Base-by-base conservation (phyloP, 2,329 filamentous ascomycete genomes). In the Chaetothyriales sp. region DNA sequence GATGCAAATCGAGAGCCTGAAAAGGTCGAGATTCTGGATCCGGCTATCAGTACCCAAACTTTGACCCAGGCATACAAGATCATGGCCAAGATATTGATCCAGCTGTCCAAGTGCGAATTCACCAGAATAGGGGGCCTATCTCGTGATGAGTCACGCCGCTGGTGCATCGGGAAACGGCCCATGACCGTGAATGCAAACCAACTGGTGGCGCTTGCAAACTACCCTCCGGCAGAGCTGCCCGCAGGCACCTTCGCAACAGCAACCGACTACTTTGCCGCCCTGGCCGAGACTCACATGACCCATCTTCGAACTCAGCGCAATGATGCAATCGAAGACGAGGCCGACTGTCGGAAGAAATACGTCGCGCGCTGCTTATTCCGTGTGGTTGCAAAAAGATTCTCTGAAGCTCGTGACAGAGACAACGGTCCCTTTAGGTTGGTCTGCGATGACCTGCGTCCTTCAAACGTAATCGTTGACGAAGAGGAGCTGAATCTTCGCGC, bases 101-200 rank as follows among this genome's bases (percentile, higher is more conserved):
- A 25, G 22, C 22, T 25, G 22, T 25, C 22, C 3, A 25, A 25
- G 22, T 25, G 22, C 22, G 22, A 25, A 25, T 25, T 25, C 22
- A 25, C 22, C 3, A 25, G 22, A 3, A 25, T 25, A 25, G 22
- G 22, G 6, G 22, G 22, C 6, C 22, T 25, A 25, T 25, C 22
- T 25, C 22, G 22, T 6, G 22, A 25, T 25, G 22, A 3, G 6
- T 25, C 22, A 3, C 3, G 3, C 3, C 22, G 22, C 22, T 25
- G 22, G 22, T 25, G 22, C 22, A 25, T 25, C 22, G 22, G 22
- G 3, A 25, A 25, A 25, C 22, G 57, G 6, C 60, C 59, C 5
- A 18, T 62, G 18, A 61, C 61, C 43, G 57, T 58, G 20, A 60
- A 62, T 32, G 62, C 63, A 60, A 65, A 64, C 51, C 49, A 56